These are phyloP conservation scores for Canna indica DNA, from an alignment of 176 grass and related monocot genomes.

Conservation along the genomic window DNA sequence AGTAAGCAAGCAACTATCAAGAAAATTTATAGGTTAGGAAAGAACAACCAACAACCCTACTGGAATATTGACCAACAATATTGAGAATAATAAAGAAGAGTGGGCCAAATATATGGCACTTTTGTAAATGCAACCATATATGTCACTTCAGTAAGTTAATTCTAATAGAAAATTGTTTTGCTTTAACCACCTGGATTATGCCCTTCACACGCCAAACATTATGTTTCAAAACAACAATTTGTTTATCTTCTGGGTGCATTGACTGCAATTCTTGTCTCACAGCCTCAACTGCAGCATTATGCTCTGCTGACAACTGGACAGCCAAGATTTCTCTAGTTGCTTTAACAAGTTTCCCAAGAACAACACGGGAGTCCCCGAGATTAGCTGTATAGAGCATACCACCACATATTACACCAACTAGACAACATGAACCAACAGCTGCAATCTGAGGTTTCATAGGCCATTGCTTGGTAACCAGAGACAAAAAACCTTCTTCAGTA, in stretches of 20 bases:
- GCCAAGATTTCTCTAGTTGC: slow-evolving; percentile 21
- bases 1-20: neutral
- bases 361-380: slow-evolving; percentile 22
- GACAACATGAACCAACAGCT: slow-evolving; percentile 20
- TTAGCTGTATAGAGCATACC: slow-evolving; percentile 21
- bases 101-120: neutral
- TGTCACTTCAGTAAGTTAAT: too few relatives aligned
- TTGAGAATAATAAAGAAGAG: neutral
- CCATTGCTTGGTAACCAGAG: slow-evolving; percentile 23
- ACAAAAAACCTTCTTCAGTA: slow-evolving; percentile 19
- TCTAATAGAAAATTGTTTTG: neutral
- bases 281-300: slow-evolving; percentile 19
- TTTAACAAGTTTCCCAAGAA: slow-evolving; percentile 19
- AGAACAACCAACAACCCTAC: neutral
- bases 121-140: too few relatives aligned
- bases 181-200: slow-evolving; percentile 17
- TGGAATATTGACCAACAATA: neutral
- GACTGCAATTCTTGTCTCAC: slow-evolving; percentile 21
- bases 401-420: slow-evolving; percentile 18
- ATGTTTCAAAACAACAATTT: slow-evolving; percentile 17
- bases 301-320: slow-evolving; percentile 16
- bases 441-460: slow-evolving; percentile 18
- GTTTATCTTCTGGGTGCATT: slow-evolving; percentile 14
- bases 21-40: neutral
- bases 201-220: slow-evolving; percentile 27